Evolutionary conservation across 257 asterid genomes (phyloP).

Genomic region (Thymus mandschuricus): DNA sequence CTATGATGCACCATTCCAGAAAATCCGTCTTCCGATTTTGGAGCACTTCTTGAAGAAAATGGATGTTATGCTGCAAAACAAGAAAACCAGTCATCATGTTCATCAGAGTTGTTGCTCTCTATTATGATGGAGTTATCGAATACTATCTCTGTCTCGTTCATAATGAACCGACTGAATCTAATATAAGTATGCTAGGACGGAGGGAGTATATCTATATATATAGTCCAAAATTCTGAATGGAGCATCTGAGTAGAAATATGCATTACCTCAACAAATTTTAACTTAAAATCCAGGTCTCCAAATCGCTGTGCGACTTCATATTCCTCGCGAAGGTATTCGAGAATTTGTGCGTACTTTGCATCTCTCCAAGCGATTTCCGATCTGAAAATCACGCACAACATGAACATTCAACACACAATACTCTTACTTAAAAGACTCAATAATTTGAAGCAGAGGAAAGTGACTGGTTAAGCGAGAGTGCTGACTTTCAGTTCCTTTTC

Average conservation of each 20-base stretch:
- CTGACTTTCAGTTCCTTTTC: not conserved
- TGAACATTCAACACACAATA: not conserved
- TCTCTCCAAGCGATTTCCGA: conserved; percentile 99
- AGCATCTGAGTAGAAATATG: conserved; percentile 15
- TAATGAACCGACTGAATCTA: too few species aligned
- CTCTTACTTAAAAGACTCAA: not conserved
- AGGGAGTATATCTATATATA: too few species aligned
- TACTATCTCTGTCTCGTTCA: too few species aligned
- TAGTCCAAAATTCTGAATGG: not conserved
- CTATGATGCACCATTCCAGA: conserved; percentile 93
- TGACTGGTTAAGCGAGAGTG: conserved; percentile 3
- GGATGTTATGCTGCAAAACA: conserved; percentile 87
- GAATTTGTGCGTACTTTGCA: conserved; percentile 89
- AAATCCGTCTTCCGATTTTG: conserved; percentile 88
- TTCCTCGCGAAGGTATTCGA: conserved; percentile 95
- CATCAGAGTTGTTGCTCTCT: too few species aligned
- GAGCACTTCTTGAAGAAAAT: conserved; percentile 97
- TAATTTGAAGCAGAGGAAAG: conserved; percentile 14
- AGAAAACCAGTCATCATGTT: not conserved
- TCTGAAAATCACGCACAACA: conserved; percentile 45
- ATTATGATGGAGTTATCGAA: not conserved
- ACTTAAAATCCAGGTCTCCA: conserved; percentile 90
- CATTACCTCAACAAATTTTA: conserved; percentile 88
- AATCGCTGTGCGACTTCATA: conserved; percentile 93
- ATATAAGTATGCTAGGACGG: too few species aligned